These are phyloP conservation scores for Helichrysum umbraculigerum DNA, from an alignment of 129 eudicot species.

Conservation along the genomic window DNA sequence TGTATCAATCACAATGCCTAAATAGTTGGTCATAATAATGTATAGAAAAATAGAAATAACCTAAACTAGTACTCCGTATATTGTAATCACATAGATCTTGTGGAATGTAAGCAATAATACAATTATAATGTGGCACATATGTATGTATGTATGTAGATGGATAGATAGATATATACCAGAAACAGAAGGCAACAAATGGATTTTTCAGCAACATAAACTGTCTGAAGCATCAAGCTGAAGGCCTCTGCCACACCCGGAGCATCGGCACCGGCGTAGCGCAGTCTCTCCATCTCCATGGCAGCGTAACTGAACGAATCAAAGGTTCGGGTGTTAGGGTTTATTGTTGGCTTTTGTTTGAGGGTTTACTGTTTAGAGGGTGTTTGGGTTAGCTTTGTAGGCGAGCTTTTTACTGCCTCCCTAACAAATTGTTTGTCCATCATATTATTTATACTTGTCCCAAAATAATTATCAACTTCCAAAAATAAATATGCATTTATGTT, in stretches of 20 bases:
- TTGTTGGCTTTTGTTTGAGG: conserved; percentile 6
- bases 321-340: conserved; percentile 22
- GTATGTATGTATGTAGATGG: background rate
- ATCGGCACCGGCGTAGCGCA: background rate
- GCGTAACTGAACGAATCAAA: background rate
- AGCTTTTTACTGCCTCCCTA: too few species aligned
- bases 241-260: conserved; percentile 19
- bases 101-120: background rate
- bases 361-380: background rate
- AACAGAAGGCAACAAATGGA: conserved; percentile 43
- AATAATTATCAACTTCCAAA: too few species aligned
- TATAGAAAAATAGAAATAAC: background rate
- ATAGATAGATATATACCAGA: conserved; percentile 34
- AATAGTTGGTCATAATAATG: too few species aligned
- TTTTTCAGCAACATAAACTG: conserved; percentile 35
- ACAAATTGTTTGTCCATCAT: too few species aligned
- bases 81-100: background rate
- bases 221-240: conserved; percentile 26
- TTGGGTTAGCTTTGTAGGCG: too few species aligned
- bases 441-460: too few species aligned
- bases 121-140: background rate
- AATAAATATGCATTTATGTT: too few species aligned
- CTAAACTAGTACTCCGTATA: background rate
- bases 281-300: conserved; percentile 32
- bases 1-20: background rate